Conservation (phyloP, 345 rosid genomes). For the Eucalyptus virginea region DNA sequence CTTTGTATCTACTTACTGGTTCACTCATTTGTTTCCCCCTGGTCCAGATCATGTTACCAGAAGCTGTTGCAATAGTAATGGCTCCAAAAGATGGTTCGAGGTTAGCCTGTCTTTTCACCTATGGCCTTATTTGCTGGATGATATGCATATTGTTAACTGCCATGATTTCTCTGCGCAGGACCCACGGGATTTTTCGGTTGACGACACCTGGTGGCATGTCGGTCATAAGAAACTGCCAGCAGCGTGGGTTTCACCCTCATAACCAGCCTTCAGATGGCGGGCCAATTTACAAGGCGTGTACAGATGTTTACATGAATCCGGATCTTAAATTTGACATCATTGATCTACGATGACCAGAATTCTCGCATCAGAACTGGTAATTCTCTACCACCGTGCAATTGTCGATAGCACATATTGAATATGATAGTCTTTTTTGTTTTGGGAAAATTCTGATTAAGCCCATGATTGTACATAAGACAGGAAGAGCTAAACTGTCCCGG, state of each 20-base stretch:
- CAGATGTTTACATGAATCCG: conserved; percentile 90
- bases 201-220: conserved; percentile 95
- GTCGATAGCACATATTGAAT: not conserved
- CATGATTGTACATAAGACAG: not conserved
- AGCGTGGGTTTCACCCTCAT: conserved; percentile 86
- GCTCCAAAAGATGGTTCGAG: conserved; percentile 78
- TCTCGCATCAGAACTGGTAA: not conserved
- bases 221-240: conserved; percentile 76
- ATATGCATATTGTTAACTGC: not conserved
- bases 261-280: conserved; percentile 76
- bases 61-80: conserved; percentile 98
- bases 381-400: not conserved
- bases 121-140: not conserved
- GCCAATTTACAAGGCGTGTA: conserved; percentile 72
- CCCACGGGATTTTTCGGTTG: conserved; percentile 84
- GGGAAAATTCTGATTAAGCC: not conserved
- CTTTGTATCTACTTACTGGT: not conserved
- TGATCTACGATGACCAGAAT: conserved; percentile 60
- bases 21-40: not conserved
- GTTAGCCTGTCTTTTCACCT: conserved; percentile 7
- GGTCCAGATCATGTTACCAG: conserved; percentile 87
- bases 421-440: not conserved
- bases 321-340: conserved; percentile 63
- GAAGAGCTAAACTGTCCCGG: not conserved
- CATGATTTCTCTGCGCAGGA: conserved; percentile 12